phyloP scores from a whole-genome alignment of 139 green algal species.

The Coelastrella sp. region DNA sequence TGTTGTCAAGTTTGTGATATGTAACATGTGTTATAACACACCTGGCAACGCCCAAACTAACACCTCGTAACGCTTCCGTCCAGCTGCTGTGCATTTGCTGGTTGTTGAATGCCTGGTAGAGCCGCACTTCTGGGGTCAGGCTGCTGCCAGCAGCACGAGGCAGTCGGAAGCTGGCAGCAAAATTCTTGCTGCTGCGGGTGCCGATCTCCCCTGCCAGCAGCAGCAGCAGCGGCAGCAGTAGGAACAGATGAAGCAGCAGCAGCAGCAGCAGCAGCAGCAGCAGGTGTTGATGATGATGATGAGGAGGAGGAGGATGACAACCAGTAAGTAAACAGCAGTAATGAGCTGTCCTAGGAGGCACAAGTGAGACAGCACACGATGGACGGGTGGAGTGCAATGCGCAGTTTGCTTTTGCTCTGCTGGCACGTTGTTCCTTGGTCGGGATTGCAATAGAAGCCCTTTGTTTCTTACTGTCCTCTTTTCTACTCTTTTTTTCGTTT shows the following conservation, averaged over 20 bases:
- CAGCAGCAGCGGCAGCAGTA: background rate
- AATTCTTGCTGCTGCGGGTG: conserved; percentile 63
- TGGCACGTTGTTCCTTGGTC: too few relatives aligned
- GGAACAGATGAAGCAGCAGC: conserved; percentile 17
- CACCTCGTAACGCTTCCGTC: conserved; percentile 15
- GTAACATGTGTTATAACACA: background rate
- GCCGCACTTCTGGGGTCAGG: conserved; percentile 49
- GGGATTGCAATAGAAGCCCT: too few relatives aligned
- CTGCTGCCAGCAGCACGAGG: conserved; percentile 45
- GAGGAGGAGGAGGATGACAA: too few relatives aligned
- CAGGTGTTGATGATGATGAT: background rate
- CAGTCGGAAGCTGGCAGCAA: conserved; percentile 54
- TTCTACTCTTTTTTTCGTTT: too few relatives aligned
- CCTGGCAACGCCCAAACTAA: conserved; percentile 26
- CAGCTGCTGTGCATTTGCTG: conserved; percentile 38
- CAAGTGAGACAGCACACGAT: too few relatives aligned
- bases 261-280: background rate
- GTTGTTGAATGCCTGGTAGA: conserved; percentile 25
- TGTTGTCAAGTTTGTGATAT: background rate
- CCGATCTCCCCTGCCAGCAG: conserved; percentile 61
- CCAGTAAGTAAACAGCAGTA: too few relatives aligned
- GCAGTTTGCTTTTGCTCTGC: too few relatives aligned
- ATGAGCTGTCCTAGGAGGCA: too few relatives aligned
- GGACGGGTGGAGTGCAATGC: too few relatives aligned
- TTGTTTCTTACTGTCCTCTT: too few relatives aligned